Percentiles rank a stretch among this genome's conserved stretches.
Conservation (phyloP, 495 filamentous ascomycete species). For the Penicillium alfredii region DNA sequence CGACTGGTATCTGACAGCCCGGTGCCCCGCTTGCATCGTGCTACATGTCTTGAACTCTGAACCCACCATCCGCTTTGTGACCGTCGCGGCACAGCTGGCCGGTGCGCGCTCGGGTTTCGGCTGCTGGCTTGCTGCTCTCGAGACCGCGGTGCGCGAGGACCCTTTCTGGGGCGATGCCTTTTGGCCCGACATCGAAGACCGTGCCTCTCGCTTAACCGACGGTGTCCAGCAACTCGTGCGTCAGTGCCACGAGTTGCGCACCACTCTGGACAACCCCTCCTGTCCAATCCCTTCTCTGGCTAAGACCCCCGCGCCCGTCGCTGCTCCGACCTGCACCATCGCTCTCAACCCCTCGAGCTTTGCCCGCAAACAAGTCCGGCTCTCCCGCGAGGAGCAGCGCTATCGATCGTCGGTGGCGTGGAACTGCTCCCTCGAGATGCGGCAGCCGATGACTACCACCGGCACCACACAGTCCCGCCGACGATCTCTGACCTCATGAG, state of each 20-base stretch:
- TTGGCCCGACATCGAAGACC: constrained; percentile 50
- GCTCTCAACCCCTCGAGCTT: constrained; percentile 28
- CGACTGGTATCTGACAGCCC: constrained; percentile 52
- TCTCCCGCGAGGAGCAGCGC: constrained; percentile 30
- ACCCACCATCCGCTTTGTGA: constrained; percentile 52
- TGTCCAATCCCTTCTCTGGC: constrained; percentile 18
- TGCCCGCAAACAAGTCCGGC: constrained; percentile 26
- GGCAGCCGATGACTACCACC: constrained; percentile 16
- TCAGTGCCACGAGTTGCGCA: constrained; percentile 46
- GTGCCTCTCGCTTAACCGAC: constrained; percentile 44
- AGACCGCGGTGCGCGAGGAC: constrained; percentile 48
- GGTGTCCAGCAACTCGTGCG: constrained; percentile 50
- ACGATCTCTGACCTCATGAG: constrained; percentile 26
- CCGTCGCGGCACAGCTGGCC: constrained; percentile 49
- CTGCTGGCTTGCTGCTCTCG: constrained; percentile 51
- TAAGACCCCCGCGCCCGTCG: constrained; percentile 14
- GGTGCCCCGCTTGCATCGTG: constrained; percentile 54
- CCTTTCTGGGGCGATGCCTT: constrained; percentile 52
- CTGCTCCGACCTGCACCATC: constrained; percentile 17
- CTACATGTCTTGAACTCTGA: constrained; percentile 51
- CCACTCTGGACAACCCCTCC: constrained; percentile 22
- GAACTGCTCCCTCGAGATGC: constrained; percentile 22
- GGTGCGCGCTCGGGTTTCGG: constrained; percentile 44
- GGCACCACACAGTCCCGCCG: constrained; percentile 18
- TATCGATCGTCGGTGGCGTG: constrained; percentile 21